A percentile compares a stretch with the other conserved stretches of the same genome.
These are phyloP conservation scores for Jacaranda copaia DNA, from an alignment of 257 asterid genomes.

Conservation along the genomic window DNA sequence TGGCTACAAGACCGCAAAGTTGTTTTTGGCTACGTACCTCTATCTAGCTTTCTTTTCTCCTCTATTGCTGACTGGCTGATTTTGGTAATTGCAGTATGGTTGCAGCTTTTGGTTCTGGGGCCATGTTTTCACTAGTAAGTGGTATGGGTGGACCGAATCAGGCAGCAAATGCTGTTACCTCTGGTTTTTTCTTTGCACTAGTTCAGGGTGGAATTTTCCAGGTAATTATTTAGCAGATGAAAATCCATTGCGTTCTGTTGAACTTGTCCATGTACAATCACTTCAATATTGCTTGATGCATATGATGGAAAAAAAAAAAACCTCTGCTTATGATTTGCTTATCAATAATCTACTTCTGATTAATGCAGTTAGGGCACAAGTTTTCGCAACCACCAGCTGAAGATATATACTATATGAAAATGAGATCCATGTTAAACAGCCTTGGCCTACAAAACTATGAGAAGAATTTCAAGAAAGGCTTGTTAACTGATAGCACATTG, in stretches of 20 bases:
- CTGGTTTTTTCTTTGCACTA: constrained; percentile 83
- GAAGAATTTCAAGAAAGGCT: constrained; percentile 87
- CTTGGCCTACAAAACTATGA: constrained; percentile 85
- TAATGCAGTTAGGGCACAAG: constrained; percentile 75
- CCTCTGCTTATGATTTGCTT: background rate
- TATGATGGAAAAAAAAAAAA: background rate
- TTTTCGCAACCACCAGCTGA: constrained; percentile 78
- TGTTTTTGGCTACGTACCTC: background rate
- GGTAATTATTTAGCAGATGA: constrained; percentile 49
- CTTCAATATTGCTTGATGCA: background rate
- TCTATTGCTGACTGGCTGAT: constrained; percentile 25
- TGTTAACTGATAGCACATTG: constrained; percentile 77
- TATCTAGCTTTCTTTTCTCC: constrained; percentile 10
- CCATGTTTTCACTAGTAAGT: constrained; percentile 79
- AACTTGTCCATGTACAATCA: background rate
- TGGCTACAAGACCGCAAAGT: constrained; percentile 1
- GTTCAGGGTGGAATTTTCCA: constrained; percentile 88
- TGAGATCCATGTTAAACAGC: constrained; percentile 63
- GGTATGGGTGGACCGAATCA: constrained; percentile 84
- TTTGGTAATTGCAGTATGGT: constrained; percentile 69
- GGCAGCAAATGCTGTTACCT: constrained; percentile 68
- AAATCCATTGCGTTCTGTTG: constrained; percentile 1
- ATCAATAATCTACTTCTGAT: background rate
- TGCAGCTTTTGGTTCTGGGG: constrained; percentile 95
- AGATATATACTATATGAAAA: constrained; percentile 64